A percentile compares a stretch with the other conserved stretches of the same genome.
phyloP scores from a whole-genome alignment of 805 yeast genomes.

The Yarrowia sp. region DNA sequence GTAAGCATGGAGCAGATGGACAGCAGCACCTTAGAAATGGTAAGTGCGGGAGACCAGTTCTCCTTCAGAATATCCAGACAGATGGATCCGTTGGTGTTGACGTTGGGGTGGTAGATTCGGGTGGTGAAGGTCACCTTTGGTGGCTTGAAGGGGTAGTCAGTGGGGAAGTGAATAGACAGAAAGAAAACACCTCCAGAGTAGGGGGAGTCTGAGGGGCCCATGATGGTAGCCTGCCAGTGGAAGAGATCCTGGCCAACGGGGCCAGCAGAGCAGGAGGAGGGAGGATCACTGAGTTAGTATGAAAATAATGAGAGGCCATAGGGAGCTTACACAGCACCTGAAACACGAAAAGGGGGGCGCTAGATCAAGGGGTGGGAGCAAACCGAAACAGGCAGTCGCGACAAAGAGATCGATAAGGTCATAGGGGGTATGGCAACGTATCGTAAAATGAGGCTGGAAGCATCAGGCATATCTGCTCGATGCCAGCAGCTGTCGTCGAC shows the following conservation, averaged over 20 bases:
- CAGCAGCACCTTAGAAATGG: slow-evolving; percentile 91
- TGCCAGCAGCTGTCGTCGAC: not conserved
- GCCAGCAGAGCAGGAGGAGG: slow-evolving; percentile 98
- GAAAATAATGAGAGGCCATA: no score
- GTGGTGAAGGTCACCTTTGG: slow-evolving; percentile 94
- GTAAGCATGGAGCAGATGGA: slow-evolving; percentile 95
- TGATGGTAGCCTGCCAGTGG: slow-evolving; percentile 99
- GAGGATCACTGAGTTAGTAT: slow-evolving; percentile 79
- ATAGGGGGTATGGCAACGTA: no score
- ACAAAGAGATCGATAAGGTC: no score
- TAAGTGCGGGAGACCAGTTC: slow-evolving; percentile 98
- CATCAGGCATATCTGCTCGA: no score
- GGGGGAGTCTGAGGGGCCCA: slow-evolving; percentile 97
- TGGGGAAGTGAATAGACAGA: slow-evolving; percentile 95
- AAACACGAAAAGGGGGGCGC: no score
- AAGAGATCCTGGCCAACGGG: slow-evolving; percentile 97
- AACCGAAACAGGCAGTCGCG: not conserved
- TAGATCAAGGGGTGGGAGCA: not conserved
- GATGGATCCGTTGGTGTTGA: slow-evolving; percentile 93
- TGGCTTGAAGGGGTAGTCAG: slow-evolving; percentile 98
- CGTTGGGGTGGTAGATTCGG: slow-evolving; percentile 96
- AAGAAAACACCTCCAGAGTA: slow-evolving; percentile 93
- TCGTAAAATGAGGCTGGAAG: no score
- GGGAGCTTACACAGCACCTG: no score
- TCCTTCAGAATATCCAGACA: slow-evolving; percentile 97